Conservation (phyloP, 768 basidiomycete species). For the Nidularia sp. region DNA sequence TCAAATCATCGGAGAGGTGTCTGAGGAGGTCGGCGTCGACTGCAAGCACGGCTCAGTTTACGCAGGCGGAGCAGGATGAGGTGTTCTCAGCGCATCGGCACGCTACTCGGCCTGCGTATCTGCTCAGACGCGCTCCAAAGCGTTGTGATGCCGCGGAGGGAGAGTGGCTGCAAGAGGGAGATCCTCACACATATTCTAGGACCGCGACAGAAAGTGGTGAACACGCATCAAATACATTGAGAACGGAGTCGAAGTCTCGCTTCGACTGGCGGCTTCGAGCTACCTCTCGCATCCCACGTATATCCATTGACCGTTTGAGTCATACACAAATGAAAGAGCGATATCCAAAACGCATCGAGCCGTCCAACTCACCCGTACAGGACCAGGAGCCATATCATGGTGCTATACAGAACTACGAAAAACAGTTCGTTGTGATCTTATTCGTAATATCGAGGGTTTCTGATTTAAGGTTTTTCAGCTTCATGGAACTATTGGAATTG, state of each 20-base stretch:
- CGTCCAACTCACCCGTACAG: constrained; percentile 24
- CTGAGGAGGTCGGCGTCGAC: neutral
- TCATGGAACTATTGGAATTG: constrained; percentile 42
- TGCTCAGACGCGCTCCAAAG: neutral
- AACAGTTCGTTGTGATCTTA: constrained; percentile 35
- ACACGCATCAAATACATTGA: neutral
- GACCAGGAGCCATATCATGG: constrained; percentile 39
- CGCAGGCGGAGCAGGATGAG: neutral
- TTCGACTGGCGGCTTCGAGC: constrained; percentile 65
- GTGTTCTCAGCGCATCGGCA: neutral
- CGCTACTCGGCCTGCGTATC: neutral
- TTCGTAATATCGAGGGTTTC: neutral
- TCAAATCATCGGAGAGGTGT: neutral
- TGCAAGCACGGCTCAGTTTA: neutral
- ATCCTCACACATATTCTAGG: neutral
- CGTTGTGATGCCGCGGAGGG: constrained; percentile 23
- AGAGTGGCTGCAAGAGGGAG: constrained; percentile 33
- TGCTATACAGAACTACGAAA: constrained; percentile 49
- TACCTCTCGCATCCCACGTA: constrained; percentile 31
- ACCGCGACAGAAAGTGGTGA: neutral
- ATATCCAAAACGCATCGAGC: constrained; percentile 33
- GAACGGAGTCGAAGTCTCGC: constrained; percentile 14
- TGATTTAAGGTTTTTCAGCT: constrained; percentile 21
- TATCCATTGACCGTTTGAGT: neutral
- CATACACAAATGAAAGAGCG: constrained; percentile 8